Base-by-base conservation (phyloP, 1,284 basidiomycete species). In the Ceratorhiza oryzae-sativae region DNA sequence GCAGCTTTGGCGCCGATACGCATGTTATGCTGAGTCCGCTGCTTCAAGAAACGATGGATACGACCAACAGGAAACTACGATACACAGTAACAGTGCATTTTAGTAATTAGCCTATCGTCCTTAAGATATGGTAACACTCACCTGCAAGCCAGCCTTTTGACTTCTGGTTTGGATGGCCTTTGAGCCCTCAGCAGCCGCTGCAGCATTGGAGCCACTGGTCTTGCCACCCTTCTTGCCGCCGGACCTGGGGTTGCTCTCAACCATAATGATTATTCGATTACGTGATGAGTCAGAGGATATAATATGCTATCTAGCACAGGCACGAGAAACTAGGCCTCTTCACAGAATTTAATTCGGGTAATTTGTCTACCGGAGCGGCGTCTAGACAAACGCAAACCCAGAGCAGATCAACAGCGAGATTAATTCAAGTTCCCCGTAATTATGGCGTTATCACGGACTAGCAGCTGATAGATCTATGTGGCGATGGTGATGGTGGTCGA, bases 1-100 rank as follows among this genome's bases (percentile, higher is more conserved):
- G 94, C 93, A 15, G 94, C 94, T 80, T 95, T 95, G 32, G 93
- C 94, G 53, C 94, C 94, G 76, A 96, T 93, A 45, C 94, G 92
- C 70, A 98, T 89, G 79, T 95, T 95, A 82, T 96, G 92, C 80
- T 95, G 93, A 42, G 95, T 97, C 77, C 93, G 88, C 79, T 90
- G 89, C 82, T 97, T 97, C 77, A 98, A 83, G 83, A 97, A 97
- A 82, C 96, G 91, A 80, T 95, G 94, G 73, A 96, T 93, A 91
- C 94, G 93, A 55, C 94, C 94, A 49, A 95, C 94, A 56, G 94
- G 93, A 80, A 95, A 95, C 93, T 94, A 55, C 67, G 18, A 12
- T 27, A 25, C 55, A 55, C 34, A 51, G 71, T 55, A 48, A 63
- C 49, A 46, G 53, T 18, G 18, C 15, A 20, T n/a, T 48, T 5